Evolutionary conservation across 352 stramenopile genomes (phyloP).

Genomic region (Phytophthora citrophthora): DNA sequence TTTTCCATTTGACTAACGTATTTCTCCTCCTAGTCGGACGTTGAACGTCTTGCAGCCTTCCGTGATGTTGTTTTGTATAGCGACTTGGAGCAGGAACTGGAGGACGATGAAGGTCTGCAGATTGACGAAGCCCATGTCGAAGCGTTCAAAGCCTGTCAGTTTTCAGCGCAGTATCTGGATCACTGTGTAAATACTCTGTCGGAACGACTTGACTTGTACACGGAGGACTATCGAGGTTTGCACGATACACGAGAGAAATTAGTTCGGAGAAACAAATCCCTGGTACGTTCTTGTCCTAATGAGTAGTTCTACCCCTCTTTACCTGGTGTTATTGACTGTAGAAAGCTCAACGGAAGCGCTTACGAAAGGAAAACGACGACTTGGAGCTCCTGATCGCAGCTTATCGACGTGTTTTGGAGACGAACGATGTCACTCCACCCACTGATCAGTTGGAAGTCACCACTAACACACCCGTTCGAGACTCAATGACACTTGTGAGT

Average conservation of each 20-base stretch:
- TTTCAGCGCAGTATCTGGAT: constrained; percentile 74
- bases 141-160: constrained; percentile 64
- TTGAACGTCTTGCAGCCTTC: constrained; percentile 62
- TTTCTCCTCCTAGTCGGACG: constrained; percentile 40
- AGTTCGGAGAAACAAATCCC: constrained; percentile 27
- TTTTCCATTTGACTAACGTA: background rate
- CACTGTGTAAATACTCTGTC: constrained; percentile 59
- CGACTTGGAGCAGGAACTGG: constrained; percentile 57
- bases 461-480: constrained; percentile 8
- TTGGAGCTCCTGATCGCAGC: constrained; percentile 58
- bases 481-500: constrained; percentile 1
- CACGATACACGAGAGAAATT: constrained; percentile 21
- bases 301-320: too few species aligned
- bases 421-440: constrained; percentile 12
- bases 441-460: background rate
- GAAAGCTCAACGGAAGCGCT: constrained; percentile 42
- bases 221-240: constrained; percentile 34
- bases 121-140: constrained; percentile 54
- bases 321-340: constrained; percentile 8
- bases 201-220: constrained; percentile 48
- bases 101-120: constrained; percentile 54
- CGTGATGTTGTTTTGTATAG: constrained; percentile 58
- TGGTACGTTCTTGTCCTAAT: constrained; percentile 24
- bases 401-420: constrained; percentile 59
- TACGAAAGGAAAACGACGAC: constrained; percentile 63